Percentiles rank a stretch among this genome's conserved stretches.
Evolutionary conservation across 2,329 filamentous ascomycete genomes (phyloP).

Genomic region (Neonectria ditissima): DNA sequence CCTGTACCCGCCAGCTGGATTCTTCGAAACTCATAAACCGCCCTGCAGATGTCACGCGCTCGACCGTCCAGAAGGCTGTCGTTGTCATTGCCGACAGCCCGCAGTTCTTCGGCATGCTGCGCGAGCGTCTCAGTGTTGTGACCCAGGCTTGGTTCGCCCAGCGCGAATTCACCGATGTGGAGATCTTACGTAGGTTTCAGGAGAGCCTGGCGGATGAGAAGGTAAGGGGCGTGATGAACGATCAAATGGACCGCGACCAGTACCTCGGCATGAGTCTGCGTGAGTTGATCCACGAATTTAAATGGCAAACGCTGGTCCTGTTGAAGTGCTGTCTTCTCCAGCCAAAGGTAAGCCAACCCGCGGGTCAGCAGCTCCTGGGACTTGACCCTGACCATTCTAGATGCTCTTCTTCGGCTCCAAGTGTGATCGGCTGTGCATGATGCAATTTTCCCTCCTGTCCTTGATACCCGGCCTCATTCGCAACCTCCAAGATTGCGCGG

Average conservation of each 20-base stretch:
- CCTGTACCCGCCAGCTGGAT: conserved; percentile 93
- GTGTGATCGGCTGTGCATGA: conserved; percentile 96
- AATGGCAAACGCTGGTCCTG: conserved; percentile 91
- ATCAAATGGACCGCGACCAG: conserved; percentile 82
- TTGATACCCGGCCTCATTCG: conserved; percentile 93
- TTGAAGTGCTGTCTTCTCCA: conserved; percentile 95
- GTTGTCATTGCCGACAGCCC: conserved; percentile 94
- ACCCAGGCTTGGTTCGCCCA: conserved; percentile 98
- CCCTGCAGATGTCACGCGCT: conserved; percentile 91
- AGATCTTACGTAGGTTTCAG: conserved; percentile 91
- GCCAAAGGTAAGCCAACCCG: conserved; percentile 77
- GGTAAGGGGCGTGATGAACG: conserved; percentile 65
- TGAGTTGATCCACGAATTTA: conserved; percentile 94
- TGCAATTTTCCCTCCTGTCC: conserved; percentile 96
- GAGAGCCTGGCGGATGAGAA: conserved; percentile 83
- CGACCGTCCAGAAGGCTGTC: conserved; percentile 97
- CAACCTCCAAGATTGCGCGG: conserved; percentile 93
- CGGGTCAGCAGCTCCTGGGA: background rate
- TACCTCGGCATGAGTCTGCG: conserved; percentile 90
- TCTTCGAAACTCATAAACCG: conserved; percentile 80
- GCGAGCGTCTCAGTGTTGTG: conserved; percentile 89
- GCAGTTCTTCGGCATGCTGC: conserved; percentile 88
- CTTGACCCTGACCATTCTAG: conserved; percentile 57
- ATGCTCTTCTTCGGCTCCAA: conserved; percentile 99
- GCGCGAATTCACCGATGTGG: conserved; percentile 88